phyloP scores from a whole-genome alignment of 768 basidiomycete species.

The Auriculariales sp. region DNA sequence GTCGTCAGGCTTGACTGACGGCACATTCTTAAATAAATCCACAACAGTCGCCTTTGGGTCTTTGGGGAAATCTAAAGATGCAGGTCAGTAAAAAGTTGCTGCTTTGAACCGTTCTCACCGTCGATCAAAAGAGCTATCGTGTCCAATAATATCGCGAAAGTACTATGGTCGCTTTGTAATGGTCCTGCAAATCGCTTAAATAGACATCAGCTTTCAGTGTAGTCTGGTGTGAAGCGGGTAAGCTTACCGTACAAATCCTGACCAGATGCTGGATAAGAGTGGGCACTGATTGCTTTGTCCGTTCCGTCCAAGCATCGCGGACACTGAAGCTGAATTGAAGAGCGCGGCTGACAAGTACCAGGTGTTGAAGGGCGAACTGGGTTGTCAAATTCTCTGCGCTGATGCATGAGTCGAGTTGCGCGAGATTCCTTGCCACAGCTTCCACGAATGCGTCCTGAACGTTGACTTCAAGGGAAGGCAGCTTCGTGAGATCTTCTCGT shows the following conservation, averaged over 20 bases:
- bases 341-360: slow-evolving; percentile 48
- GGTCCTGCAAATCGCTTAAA: slow-evolving; percentile 9
- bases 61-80: slow-evolving; percentile 38
- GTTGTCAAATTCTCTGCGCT: not conserved
- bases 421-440: slow-evolving; percentile 32
- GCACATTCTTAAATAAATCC: slow-evolving; percentile 56
- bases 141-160: slow-evolving; percentile 56
- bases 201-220: slow-evolving; percentile 37
- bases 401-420: slow-evolving; percentile 17
- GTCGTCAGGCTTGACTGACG: slow-evolving; percentile 31
- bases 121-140: slow-evolving; percentile 62
- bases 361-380: slow-evolving; percentile 20
- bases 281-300: slow-evolving; percentile 30
- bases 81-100: not conserved
- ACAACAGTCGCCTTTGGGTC: slow-evolving; percentile 38
- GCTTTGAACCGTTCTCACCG: slow-evolving; percentile 28
- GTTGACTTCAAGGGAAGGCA: slow-evolving; percentile 34
- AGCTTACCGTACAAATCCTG: slow-evolving; percentile 36
- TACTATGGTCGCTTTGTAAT: slow-evolving; percentile 25
- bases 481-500: slow-evolving; percentile 26
- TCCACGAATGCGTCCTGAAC: slow-evolving; percentile 45
- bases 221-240: slow-evolving; percentile 20
- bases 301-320: slow-evolving; percentile 38
- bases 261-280: slow-evolving; percentile 30
- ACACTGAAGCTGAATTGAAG: slow-evolving; percentile 65